phyloP scores from a whole-genome alignment of 1,284 basidiomycete genomes.

The Ustilago xerochloae region DNA sequence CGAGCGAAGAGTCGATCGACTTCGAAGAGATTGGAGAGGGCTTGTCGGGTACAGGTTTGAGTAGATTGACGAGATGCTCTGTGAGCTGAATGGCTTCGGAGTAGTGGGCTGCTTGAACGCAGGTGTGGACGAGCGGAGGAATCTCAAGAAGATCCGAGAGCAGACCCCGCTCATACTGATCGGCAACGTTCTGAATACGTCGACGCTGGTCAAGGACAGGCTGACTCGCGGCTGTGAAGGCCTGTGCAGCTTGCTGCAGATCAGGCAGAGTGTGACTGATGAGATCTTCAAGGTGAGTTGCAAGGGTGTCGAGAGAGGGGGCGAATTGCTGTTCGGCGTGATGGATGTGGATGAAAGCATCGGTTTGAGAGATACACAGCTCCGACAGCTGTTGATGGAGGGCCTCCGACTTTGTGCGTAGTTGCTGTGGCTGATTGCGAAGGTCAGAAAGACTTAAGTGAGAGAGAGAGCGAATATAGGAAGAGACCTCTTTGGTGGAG shows the following conservation, averaged over 20 bases:
- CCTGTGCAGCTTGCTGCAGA: slow-evolving; percentile 26
- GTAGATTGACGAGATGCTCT: slow-evolving; percentile 74
- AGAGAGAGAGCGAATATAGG: slow-evolving; percentile 49
- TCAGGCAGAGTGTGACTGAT: slow-evolving; percentile 23
- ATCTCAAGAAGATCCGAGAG: slow-evolving; percentile 89
- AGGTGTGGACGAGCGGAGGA: slow-evolving; percentile 87
- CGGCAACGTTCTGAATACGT: slow-evolving; percentile 29
- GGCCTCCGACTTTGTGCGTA: slow-evolving; percentile 28
- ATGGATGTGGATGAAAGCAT: slow-evolving; percentile 46
- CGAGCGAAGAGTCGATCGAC: too few species aligned
- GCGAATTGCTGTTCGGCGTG: slow-evolving; percentile 42
- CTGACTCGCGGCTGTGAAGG: slow-evolving; percentile 16
- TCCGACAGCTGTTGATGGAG: slow-evolving; percentile 46
- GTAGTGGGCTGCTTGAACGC: slow-evolving; percentile 89
- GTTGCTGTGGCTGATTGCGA: slow-evolving; percentile 36
- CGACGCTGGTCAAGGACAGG: slow-evolving; percentile 26
- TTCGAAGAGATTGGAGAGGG: too few species aligned
- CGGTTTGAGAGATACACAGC: slow-evolving; percentile 52
- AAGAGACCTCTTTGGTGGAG: slow-evolving; percentile 23
- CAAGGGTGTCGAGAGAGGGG: slow-evolving; percentile 28
- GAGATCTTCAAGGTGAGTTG: slow-evolving; percentile 20
- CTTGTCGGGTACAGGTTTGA: too few species aligned
- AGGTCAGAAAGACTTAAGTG: slow-evolving; percentile 40
- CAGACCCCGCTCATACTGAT: slow-evolving; percentile 78
- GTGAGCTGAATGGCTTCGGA: slow-evolving; percentile 86